Evolutionary conservation across 2,329 filamentous ascomycete genomes (phyloP), one percentile per base, ranked within the genome.

Genomic region (Curvularia spicifera): DNA sequence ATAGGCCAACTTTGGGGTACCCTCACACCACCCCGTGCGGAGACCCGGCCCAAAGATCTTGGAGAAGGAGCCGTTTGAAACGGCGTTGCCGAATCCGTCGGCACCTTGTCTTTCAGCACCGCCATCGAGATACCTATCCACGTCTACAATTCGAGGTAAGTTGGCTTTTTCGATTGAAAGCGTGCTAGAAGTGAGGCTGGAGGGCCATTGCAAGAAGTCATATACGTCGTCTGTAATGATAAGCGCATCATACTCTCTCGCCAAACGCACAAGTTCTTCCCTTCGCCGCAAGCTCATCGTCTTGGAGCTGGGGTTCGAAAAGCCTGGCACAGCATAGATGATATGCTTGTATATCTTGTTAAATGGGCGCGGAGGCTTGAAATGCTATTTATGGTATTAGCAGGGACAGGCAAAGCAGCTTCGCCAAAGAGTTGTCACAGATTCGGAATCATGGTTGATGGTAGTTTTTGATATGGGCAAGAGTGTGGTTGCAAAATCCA

Each of bases 141-240:
- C 80, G 72, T 97, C 93, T 18, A 91, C 87, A 1, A 97, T 80
- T 0, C 92, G 86, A 2, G 92, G 91, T 8, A 93, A 64, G 31
- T 76, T 68, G 6, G 84, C 82, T 63, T 74, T 80, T 37, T 76
- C 75, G 35, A 70, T 70, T 50, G 48, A 66, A 45, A 68, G 67
- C 59, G 31, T 59, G 55, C 69, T 56, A 31, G 69, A 56, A 12
- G 59, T 67, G 37, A 68, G 64, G 58, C 71, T 73, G 7, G 80
- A 68, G 2, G 86, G 84, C 91, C 93, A 97, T 73, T 93, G 90
- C 5, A 98, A 82, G 65, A 94, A 89, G 75, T 98, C 94, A 73
- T 99, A 99, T 9, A 98, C 93, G 75, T 99, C 95, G 78, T 98
- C 94, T 48, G 86, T 86, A 28, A 97, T 83, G 54, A 97, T 78